A percentile compares a stretch with the other conserved stretches of the same genome.
phyloP scores from a whole-genome alignment of 2,329 filamentous ascomycete species.

The Fusarium continuum region DNA sequence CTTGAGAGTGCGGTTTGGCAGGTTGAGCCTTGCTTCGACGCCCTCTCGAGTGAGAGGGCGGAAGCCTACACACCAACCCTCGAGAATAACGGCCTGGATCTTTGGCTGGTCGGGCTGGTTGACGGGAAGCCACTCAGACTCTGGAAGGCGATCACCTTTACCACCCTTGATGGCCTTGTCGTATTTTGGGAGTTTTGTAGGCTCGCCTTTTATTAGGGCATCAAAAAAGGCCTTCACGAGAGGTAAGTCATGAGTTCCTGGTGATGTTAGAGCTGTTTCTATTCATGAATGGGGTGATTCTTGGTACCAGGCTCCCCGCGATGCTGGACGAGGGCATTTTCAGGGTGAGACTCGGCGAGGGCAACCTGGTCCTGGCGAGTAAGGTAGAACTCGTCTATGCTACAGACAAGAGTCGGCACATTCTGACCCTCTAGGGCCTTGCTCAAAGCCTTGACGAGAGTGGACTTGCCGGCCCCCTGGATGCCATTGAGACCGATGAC shows the following conservation, averaged over 20 bases:
- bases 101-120: slow-evolving; percentile 59
- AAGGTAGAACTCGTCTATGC: slow-evolving; percentile 91
- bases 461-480: slow-evolving; percentile 93
- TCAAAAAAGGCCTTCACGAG: slow-evolving; percentile 71
- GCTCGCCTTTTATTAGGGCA: slow-evolving; percentile 60
- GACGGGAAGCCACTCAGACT: slow-evolving; percentile 68
- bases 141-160: slow-evolving; percentile 76
- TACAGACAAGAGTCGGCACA: slow-evolving; percentile 75
- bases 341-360: slow-evolving; percentile 70
- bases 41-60: slow-evolving; percentile 65
- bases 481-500: slow-evolving; percentile 90
- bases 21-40: slow-evolving; percentile 61
- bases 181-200: slow-evolving; percentile 74
- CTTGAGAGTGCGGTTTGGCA: slow-evolving; percentile 59
- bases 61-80: slow-evolving; percentile 94
- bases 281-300: not conserved
- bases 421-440: slow-evolving; percentile 65
- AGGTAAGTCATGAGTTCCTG: slow-evolving; percentile 75
- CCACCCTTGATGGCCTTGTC: slow-evolving; percentile 84
- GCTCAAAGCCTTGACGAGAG: slow-evolving; percentile 76
- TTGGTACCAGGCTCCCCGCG: slow-evolving; percentile 77
- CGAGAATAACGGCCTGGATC: slow-evolving; percentile 78
- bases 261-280: slow-evolving; percentile 3
- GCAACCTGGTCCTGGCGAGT: slow-evolving; percentile 72
- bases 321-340: slow-evolving; percentile 81